Base-by-base conservation (phyloP, 768 basidiomycete species). In the Podaxis sp. region DNA sequence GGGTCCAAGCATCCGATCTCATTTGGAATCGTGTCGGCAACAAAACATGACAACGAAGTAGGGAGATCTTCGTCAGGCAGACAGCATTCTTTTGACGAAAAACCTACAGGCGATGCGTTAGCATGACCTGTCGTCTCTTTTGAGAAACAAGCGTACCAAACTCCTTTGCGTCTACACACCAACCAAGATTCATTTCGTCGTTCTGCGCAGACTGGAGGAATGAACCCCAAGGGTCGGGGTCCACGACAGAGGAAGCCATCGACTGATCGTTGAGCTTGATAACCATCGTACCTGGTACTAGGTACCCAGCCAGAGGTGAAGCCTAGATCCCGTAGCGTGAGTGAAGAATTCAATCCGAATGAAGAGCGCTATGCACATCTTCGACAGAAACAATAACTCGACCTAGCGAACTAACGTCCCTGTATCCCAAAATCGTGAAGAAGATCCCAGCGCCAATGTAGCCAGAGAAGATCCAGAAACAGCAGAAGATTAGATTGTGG, bases 401-500 rank as follows among this genome's bases (percentile, higher is more conserved):
- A 1, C 90, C 92, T 1, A 76, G 60, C 7, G 69, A 58, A 0
- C 81, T 78, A 6, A 86, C 64, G 69, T 93, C 84, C 22, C 68
- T 72, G 70, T 90, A 94, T 4, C 80, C 82, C 17, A 77, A 61
- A 54, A 71, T 66, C 64, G 70, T 72, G 1, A 75, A 70, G 10
- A 75, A 60, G 38, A 69, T 60, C 0, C 73, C 73, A 6, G 74
- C 58, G 2, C 76, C 75, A 15, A 75, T 40, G 61, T 74, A 74
- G n/a, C 78, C 70, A 13, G 78, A 57, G 5, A 74, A 65, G 2
- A 77, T 64, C 17, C 90, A 74, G 6, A 85, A 30, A 52, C 80
- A 70, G 77, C 82, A 89, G 41, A 88, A 77, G 4, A 87, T 62
- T 11, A 93, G 70, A 69, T 95, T 96, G 73, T 95, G 90, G 66